Conservation (phyloP, 202 grass and related monocot species). For the Alloteropsis angusta region DNA sequence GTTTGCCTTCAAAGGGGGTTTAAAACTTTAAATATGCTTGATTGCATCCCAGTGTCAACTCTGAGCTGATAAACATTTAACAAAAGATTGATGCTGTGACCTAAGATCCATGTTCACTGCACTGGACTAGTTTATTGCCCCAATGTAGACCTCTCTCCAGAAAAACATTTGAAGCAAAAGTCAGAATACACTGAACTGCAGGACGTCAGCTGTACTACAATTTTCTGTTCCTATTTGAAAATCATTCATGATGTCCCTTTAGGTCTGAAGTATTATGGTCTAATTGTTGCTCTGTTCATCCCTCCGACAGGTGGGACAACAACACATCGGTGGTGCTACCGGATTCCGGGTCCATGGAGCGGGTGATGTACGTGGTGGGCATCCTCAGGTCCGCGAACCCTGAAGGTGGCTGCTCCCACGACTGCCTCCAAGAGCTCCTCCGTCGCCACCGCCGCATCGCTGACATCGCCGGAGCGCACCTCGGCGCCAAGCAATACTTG, state of each 20-base stretch:
- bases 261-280: neutral
- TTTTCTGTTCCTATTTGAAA: constrained; percentile 2
- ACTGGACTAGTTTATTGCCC: constrained; percentile 8
- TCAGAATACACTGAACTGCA: constrained; percentile 28
- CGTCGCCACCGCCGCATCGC: constrained; percentile 41
- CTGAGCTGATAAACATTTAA: constrained; percentile 19
- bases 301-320: constrained; percentile 56
- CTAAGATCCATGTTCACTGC: constrained; percentile 27
- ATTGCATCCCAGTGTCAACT: constrained; percentile 7
- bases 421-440: constrained; percentile 54
- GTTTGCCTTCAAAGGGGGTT: neutral
- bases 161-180: constrained; percentile 20
- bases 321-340: constrained; percentile 83
- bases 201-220: constrained; percentile 23
- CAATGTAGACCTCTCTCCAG: constrained; percentile 11
- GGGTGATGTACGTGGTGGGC: constrained; percentile 65
- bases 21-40: neutral
- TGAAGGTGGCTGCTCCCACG: constrained; percentile 38
- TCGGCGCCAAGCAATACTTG: constrained; percentile 70
- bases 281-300: constrained; percentile 9
- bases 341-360: constrained; percentile 32
- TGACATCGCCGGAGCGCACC: constrained; percentile 6
- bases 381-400: constrained; percentile 69
- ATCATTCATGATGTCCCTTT: constrained; percentile 1
- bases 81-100: neutral